Evolutionary conservation across 208 protist genomes (phyloP), one percentile per base, ranked within the genome.

Genomic region (Leishmania lainsoni): DNA sequence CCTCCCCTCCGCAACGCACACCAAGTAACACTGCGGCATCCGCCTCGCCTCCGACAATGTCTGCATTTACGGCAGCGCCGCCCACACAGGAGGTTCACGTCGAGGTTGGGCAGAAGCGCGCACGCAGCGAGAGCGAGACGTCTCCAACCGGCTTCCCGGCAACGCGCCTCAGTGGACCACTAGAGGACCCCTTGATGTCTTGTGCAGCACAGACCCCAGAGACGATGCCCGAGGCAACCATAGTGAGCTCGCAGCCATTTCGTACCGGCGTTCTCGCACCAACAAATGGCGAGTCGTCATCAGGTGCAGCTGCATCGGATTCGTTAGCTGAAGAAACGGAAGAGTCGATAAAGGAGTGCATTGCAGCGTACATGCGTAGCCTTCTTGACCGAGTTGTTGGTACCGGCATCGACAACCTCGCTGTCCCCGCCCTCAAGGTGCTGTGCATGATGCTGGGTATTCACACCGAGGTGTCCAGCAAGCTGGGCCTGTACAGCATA

Each of bases 341-440:
- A 49, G 86, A 87, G 70, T 74, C 86, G 17, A 86, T 92, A 20
- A 82, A 80, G 12, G 91, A 94, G 79, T 96, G 83, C 63, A 92
- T 97, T 63, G 89, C 85, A 3, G 83, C 87, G 0, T 97, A 93
- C 85, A 86, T 97, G 81, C 92, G 92, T 49, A 86, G 88, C 16
- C 76, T 94, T 51, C 83, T 96, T 26, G 94, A 97, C 83, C 89
- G 90, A 56, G 91, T 95, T 3, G 87, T 96, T 26, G 94, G 94
- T 1, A 74, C 87, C 17, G 95, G 90, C 78, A 87, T 97, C 29
- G 87, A 93, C 71, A 91, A 90, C 76, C 84, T 97, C 20, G 66
- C 88, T 32, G 88, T 90, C 45, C 85, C 86, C 1, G 86, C 91
- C 0, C 86, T 97, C 49, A 85, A 89, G 8, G 86, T 96, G 76